These are phyloP conservation scores for Boletus huronensis DNA, from an alignment of 768 basidiomycete genomes.

Conservation along the genomic window DNA sequence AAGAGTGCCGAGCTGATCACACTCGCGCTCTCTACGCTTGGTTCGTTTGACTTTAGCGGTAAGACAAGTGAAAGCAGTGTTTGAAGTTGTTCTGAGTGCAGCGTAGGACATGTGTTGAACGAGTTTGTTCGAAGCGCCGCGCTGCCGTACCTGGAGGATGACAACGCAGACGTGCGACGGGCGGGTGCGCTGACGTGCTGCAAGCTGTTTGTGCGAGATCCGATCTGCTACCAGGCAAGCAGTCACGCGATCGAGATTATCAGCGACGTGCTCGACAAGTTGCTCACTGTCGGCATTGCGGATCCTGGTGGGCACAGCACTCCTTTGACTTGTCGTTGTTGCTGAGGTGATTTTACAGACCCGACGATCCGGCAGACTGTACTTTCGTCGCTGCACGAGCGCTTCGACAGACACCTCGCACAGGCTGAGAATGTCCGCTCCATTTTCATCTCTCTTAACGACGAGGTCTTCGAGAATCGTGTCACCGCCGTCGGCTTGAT, in stretches of 20 bases:
- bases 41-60: constrained; percentile 94
- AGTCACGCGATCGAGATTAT: constrained; percentile 96
- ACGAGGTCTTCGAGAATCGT: constrained; percentile 92
- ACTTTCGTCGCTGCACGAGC: constrained; percentile 79
- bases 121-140: constrained; percentile 94
- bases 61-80: constrained; percentile 14
- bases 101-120: constrained; percentile 82
- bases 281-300: constrained; percentile 91
- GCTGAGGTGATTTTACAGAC: constrained; percentile 37
- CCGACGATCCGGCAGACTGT: constrained; percentile 83
- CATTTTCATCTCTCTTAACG: constrained; percentile 94
- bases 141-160: constrained; percentile 91
- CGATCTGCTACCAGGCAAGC: constrained; percentile 94
- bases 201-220: constrained; percentile 87
- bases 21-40: constrained; percentile 82
- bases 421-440: constrained; percentile 99
- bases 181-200: constrained; percentile 93
- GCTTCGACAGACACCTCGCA: constrained; percentile 94
- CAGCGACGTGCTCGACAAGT: constrained; percentile 95
- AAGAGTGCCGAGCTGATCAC: constrained; percentile 70
- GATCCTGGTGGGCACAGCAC: constrained; percentile 71
- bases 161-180: constrained; percentile 79
- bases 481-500: constrained; percentile 88
- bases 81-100: constrained; percentile 10
- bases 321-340: constrained; percentile 1